These are phyloP conservation scores for Leishmania tropica DNA, from an alignment of 208 protist genomes.

Conservation along the genomic window DNA sequence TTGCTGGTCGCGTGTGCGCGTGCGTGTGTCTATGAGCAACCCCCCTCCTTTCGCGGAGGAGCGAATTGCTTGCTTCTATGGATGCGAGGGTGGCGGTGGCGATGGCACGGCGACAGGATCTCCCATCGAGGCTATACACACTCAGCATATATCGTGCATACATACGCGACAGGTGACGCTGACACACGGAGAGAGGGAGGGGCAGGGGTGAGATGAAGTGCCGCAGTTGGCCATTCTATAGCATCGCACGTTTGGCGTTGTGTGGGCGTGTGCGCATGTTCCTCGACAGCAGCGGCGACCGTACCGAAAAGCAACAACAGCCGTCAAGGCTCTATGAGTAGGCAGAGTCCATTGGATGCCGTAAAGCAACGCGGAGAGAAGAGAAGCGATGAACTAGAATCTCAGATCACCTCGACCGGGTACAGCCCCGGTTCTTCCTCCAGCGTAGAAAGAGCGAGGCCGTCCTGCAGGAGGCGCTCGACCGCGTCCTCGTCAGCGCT, in stretches of 20 bases:
- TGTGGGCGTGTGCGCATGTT: background rate
- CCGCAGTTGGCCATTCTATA: background rate
- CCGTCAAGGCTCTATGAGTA: background rate
- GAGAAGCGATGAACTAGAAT: background rate
- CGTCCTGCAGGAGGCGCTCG: slow-evolving; percentile 41
- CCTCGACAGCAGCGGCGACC: background rate
- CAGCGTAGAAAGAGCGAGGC: slow-evolving; percentile 2
- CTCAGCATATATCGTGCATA: background rate
- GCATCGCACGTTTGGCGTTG: background rate
- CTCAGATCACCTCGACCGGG: slow-evolving; percentile 18
- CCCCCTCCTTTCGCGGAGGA: background rate
- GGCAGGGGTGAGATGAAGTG: background rate
- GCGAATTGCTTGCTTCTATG: background rate
- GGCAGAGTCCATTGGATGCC: background rate
- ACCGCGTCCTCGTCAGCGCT: slow-evolving; percentile 40
- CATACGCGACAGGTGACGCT: background rate
- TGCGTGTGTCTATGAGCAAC: background rate
- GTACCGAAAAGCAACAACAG: background rate
- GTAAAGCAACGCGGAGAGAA: background rate
- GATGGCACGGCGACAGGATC: background rate
- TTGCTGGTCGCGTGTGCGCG: background rate
- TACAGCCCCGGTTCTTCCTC: slow-evolving; percentile 10
- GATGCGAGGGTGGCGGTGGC: background rate
- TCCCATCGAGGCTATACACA: background rate
- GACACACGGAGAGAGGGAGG: background rate